Evolutionary conservation across 2,329 filamentous ascomycete species (phyloP).

Genomic region (Ceratocystis variospora): DNA sequence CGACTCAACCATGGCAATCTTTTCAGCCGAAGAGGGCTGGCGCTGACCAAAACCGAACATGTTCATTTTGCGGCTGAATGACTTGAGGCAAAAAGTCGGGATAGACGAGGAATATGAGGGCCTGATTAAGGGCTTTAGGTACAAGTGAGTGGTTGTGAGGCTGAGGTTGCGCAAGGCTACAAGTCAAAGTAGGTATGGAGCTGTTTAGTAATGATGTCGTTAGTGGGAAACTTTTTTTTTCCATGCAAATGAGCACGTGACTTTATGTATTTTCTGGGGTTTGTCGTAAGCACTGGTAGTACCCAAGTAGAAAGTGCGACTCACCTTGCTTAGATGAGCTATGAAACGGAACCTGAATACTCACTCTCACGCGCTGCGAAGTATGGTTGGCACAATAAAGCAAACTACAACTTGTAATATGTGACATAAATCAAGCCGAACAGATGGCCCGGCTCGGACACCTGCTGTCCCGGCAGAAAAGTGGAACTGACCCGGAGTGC

Average conservation of each 20-base stretch:
- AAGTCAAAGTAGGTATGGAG: slow-evolving; percentile 2
- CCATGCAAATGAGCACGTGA: slow-evolving; percentile 13
- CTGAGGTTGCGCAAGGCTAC: slow-evolving; percentile 11
- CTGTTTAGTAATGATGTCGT: slow-evolving; percentile 16
- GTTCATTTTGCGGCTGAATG: slow-evolving; percentile 27
- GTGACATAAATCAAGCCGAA: neutral
- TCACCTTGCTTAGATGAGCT: too few species aligned
- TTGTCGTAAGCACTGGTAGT: too few species aligned
- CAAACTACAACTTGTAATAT: neutral
- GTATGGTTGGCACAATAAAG: neutral
- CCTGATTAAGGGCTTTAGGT: neutral
- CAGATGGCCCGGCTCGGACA: neutral
- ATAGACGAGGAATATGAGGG: slow-evolving; percentile 16
- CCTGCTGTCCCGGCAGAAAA: slow-evolving; percentile 6
- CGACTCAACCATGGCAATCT: slow-evolving; percentile 89
- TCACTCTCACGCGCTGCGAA: too few species aligned
- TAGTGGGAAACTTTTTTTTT: slow-evolving; percentile 17
- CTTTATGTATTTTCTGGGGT: neutral
- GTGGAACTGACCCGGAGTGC: slow-evolving; percentile 8
- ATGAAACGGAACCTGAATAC: too few species aligned
- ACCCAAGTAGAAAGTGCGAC: too few species aligned
- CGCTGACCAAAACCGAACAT: slow-evolving; percentile 43
- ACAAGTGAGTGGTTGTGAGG: slow-evolving; percentile 8
- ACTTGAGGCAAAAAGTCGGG: slow-evolving; percentile 1
- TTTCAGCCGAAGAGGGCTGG: slow-evolving; percentile 88